Evolutionary conservation across 495 filamentous ascomycete genomes (phyloP), one percentile per base, ranked within the genome.

Genomic region (Margaritispora aquatica): DNA sequence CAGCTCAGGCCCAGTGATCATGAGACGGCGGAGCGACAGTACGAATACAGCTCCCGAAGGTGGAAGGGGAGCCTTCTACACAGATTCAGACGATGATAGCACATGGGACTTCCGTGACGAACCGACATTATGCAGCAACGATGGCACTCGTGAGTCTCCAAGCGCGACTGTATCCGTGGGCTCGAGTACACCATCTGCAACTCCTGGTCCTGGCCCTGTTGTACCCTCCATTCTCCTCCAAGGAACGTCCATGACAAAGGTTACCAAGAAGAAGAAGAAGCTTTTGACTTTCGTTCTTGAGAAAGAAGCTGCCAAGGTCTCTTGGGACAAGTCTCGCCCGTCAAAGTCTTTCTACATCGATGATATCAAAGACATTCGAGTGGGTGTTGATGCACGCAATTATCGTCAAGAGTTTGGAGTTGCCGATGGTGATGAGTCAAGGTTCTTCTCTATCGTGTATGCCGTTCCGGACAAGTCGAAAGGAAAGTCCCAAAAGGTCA

Each of bases 361-460:
- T 62, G 90, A 98, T 67, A 92, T 98, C 65, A 87, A 87, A 63
- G 90, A 96, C 61, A 89, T 98, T 46, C 85, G 91, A 54, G 81
- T 85, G 34, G 93, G 90, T 34, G 78, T 83, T n/a, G 90, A 96
- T 68, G 91, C 92, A 31, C 80, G 85, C 48, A 92, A 95, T 63
- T 96, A 96, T 64, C 86, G 89, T 11, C 87, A 96, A 68, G 92
- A 96, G 66, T 87, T 88, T 64, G 79, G 84, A 36, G 70, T 94
- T 26, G 63, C 84, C 2, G 78, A 83, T 54, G 77, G 81, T 10
- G 74, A 76, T 3, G 85, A 90, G 68, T 71, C 76, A 26, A 80
- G 83, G 21, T 96, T 92, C 84, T 89, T 97, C 64, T 94, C 94
- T 26, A 88, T 98, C 60, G 78, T 95, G 47, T 95, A 96, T 68